Base-by-base conservation (phyloP, 768 basidiomycete species). In the Saitozyma podzolica region DNA sequence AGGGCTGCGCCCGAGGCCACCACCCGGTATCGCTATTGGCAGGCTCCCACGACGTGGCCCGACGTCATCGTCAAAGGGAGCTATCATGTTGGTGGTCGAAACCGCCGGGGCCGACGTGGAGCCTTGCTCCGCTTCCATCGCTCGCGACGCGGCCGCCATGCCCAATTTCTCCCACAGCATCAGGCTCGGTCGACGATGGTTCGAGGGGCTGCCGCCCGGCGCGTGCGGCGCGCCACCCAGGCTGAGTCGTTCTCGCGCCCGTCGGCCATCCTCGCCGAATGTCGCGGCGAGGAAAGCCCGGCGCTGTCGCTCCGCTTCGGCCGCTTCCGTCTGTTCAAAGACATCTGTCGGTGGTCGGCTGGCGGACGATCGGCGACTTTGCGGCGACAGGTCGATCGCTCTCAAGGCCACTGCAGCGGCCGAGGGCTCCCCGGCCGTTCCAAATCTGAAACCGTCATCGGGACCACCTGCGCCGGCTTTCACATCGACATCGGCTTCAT, bases 251-350 rank as follows among this genome's bases (percentile, higher is more conserved):
- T 73, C 69, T 48, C 76, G 63, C 0, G 73, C 75, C 43, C 75
- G 57, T 40, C 62, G 63, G 0, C 70, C 72, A 49, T 74, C 72
- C 20, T 39, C 61, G 14, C 74, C 76, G 58, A 71, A 79, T 9
- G 74, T 78, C 2, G 76, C 73, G 17, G 63, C 70, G 20, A 75
- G 20, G 64, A 79, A 79, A 11, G 76, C 76, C 9, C 70, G 56
- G 20, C 75, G 51, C 56, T 79, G 78, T 40, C 71, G 60, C 55
- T 79, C 78, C 39, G 78, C 78, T 55, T 79, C 78, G 16, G 67
- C 73, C 20, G 66, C 67, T 55, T 79, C 78, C 3, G 70, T 62
- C 50, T 74, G 59, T 29, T 68, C 66, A 55, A 73, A 73, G 16
- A 68, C 64, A 59, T 76, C 69, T 54, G 61, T 57, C 14, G 58